phyloP scores from a whole-genome alignment of 2,329 filamentous ascomycete species.

The Spiromastix sp. region DNA sequence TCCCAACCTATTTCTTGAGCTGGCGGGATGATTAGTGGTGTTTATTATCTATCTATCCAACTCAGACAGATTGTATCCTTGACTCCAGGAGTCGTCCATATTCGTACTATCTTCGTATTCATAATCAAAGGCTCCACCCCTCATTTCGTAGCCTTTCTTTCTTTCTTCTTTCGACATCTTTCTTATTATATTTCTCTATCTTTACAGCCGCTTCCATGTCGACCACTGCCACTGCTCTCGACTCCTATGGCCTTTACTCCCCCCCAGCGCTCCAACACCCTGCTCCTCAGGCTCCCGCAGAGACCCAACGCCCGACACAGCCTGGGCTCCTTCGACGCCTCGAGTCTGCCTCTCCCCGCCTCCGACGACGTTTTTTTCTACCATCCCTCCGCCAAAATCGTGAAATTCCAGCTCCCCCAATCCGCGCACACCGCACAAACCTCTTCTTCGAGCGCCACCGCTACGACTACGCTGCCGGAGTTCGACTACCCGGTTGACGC shows the following conservation, averaged over 20 bases:
- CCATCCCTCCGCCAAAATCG: conserved; percentile 62
- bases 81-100: too few species aligned
- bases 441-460: conserved; percentile 30
- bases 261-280: conserved; percentile 1
- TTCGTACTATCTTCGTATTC: too few species aligned
- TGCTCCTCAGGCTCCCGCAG: background rate
- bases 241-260: background rate
- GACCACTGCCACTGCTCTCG: background rate
- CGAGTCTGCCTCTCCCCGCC: conserved; percentile 13
- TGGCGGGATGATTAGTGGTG: too few species aligned
- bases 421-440: conserved; percentile 20
- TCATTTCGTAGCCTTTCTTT: too few species aligned
- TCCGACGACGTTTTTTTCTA: conserved; percentile 50
- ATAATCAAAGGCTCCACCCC: too few species aligned
- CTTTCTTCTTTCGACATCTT: too few species aligned
- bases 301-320: background rate
- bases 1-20: too few species aligned
- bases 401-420: conserved; percentile 45
- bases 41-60: too few species aligned
- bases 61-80: too few species aligned
- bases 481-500: conserved; percentile 41
- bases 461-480: conserved; percentile 28
- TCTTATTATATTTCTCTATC: too few species aligned
- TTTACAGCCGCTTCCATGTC: too few species aligned
- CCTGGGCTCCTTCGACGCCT: conserved; percentile 7